Evolutionary conservation across 345 rosid species (phyloP), one percentile per base, ranked within the genome.

Genomic region (Nasturtium officinale): DNA sequence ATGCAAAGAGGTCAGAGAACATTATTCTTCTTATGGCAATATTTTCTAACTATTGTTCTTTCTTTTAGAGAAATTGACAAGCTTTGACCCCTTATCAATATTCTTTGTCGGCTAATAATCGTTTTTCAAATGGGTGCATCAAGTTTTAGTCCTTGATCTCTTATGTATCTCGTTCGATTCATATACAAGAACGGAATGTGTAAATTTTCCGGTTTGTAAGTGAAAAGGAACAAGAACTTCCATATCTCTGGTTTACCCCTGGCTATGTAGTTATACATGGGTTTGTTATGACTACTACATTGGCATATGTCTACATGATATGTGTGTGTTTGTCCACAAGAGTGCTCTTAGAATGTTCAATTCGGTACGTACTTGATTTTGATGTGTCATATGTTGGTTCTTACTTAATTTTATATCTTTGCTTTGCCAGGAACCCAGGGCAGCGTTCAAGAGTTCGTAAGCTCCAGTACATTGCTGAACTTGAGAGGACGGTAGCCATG

Each of bases 391-490:
- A 50, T 58, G 50, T 40, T 57, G 43, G 40, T 50, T 51, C 18
- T 9, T 8, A 65, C 51, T 40, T 76, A 48, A 12, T 52, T 53
- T 53, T 58, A 54, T 61, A 9, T 38, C 54, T 65, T 47, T 29
- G 46, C 50, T 65, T 32, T 46, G 52, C 17, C 76, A 90, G 97
- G 83, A 83, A 88, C 48, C 79, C 87, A 3, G 94, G 90, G 67
- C 95, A 88, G 68, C 97, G 91, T 13, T 88, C 97, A 1, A 84
- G 97, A 82, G 94, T 87, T 73, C 92, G 97, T 15, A 87, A 87
- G 69, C 92, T 88, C 69, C 90, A 88, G 72, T 85, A 90, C 76
- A 90, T 90, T 75, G 89, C 90, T 66, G 90, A 88, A 76, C 86
- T 90, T 61, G 95, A 90, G 76, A 88, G 85, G 82, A 87, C 79